Base-by-base conservation (phyloP, 2,329 filamentous ascomycete genomes). In the Diaporthe sp. region DNA sequence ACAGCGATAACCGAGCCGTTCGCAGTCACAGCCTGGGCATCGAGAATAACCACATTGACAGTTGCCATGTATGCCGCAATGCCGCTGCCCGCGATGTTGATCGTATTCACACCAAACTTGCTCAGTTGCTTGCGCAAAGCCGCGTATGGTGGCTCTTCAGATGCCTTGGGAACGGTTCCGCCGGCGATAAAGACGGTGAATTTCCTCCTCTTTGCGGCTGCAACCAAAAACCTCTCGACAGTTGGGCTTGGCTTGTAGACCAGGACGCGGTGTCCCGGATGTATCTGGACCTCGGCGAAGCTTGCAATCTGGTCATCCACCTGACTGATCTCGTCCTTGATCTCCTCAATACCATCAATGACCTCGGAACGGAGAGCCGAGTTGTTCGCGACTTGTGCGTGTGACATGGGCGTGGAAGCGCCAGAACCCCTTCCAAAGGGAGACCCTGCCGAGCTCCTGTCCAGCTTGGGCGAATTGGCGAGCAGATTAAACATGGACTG, bases 1-100 rank as follows among this genome's bases (percentile, higher is more conserved):
- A 95, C 93, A 25, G 95, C 94, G 38, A 98, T 89, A 35, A 98
- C 90, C 9, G 94, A 94, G 69, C 97, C 97, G 80, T 97, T 97
- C 67, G 95, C 94, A 60, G 97, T 91, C 38, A 99, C 94, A 4
- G 94, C 93, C 80, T 96, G 93, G 8, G 96, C 96, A 17, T 94
- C 93, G 9, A 99, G 88, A 66, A 99, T 94, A 76, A 99, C 96
- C 86, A 98, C 98, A 87, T 96, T 97, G 79, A 98, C 95, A 75
- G 94, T 92, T 12, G 96, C 94, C 94, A 99, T 98, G 80, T 98
- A 94, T 1, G 96, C 95, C 85, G 96, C 97, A 71, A 97, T 90
- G 13, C 95, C 94, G 10, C 92, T 93, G 83, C 97, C 96, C 57
- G 95, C 92, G 72, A 98, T 92, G 75, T 94, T 90, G 78, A 98